Percentiles rank a stretch among this genome's conserved stretches.
Evolutionary conservation across 495 filamentous ascomycete species (phyloP).

Genomic region (Talaromyces liani): DNA sequence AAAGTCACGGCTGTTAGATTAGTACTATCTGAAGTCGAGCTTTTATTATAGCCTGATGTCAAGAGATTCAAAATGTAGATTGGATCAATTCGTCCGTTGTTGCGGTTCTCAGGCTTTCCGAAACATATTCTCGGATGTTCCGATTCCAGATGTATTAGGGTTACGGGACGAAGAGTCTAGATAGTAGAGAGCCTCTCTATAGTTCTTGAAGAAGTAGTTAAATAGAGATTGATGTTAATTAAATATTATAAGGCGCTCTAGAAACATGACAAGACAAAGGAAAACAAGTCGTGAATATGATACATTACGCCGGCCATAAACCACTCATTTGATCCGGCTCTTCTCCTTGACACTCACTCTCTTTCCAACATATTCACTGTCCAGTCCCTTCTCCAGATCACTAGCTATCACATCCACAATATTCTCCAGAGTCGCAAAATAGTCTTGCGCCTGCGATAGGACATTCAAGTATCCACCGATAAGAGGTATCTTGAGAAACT

Average conservation of each 20-base stretch:
- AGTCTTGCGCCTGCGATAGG: slow-evolving; percentile 13
- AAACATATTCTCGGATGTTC: background rate
- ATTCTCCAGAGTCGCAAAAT: slow-evolving; percentile 21
- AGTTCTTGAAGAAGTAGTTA: background rate
- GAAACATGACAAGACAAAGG: background rate
- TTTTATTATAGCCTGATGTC: too few species aligned
- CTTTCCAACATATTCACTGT: slow-evolving; percentile 18
- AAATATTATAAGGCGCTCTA: background rate
- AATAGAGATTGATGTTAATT: background rate
- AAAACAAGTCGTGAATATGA: background rate
- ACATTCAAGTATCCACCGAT: slow-evolving; percentile 16
- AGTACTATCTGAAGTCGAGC: too few species aligned
- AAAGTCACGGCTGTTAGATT: too few species aligned
- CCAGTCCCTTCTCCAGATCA: slow-evolving; percentile 20
- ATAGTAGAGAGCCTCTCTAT: background rate
- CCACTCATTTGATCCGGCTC: slow-evolving; percentile 2
- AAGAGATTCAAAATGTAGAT: too few species aligned
- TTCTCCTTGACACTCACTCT: slow-evolving; percentile 22
- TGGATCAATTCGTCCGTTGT: too few species aligned
- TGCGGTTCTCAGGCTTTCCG: too few species aligned
- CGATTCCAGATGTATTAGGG: background rate
- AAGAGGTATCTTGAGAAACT: slow-evolving; percentile 13
- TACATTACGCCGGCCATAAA: background rate
- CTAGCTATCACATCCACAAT: slow-evolving; percentile 29
- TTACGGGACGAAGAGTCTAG: background rate